These are phyloP conservation scores for Marvania coccoides DNA, from an alignment of 139 green algal species.

Conservation along the genomic window DNA sequence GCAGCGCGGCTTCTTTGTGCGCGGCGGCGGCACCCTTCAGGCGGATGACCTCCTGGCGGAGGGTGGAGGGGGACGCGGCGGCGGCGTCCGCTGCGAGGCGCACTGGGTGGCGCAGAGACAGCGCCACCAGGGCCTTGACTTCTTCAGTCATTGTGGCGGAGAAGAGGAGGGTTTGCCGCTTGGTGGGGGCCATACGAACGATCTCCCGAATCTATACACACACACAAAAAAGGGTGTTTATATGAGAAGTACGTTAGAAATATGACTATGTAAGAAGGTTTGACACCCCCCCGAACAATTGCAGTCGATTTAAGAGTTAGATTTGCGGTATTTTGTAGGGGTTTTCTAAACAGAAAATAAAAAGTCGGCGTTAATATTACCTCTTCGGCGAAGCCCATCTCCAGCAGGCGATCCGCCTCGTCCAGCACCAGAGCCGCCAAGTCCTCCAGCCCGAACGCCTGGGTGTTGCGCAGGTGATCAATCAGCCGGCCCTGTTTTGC, in stretches of 20 bases:
- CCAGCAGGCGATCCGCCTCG: constrained; percentile 88
- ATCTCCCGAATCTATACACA: constrained; percentile 89
- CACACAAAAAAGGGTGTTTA: no score
- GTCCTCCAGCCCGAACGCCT: constrained; percentile 84
- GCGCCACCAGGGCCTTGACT: constrained; percentile 61
- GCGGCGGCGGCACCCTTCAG: constrained; percentile 52
- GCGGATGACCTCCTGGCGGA: constrained; percentile 85
- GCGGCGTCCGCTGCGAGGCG: constrained; percentile 81
- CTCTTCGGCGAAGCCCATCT: constrained; percentile 83
- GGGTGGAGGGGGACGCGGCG: constrained; percentile 47
- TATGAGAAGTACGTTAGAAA: no score
- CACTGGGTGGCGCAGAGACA: constrained; percentile 78
- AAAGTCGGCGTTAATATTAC: no score
- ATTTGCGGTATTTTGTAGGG: neutral
- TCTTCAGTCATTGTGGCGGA: constrained; percentile 64
- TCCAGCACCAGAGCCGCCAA: constrained; percentile 84
- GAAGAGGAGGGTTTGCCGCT: constrained; percentile 95
- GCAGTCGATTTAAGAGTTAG: no score
- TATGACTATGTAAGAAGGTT: no score
- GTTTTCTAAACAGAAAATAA: neutral
- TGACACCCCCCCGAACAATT: no score
- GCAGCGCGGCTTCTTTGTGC: constrained; percentile 81
- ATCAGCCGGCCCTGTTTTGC: constrained; percentile 62
- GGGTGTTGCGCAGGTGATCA: constrained; percentile 92
- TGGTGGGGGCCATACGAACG: constrained; percentile 66